phyloP scores from a whole-genome alignment of 352 stramenopile species.

The Phytophthora capsici region DNA sequence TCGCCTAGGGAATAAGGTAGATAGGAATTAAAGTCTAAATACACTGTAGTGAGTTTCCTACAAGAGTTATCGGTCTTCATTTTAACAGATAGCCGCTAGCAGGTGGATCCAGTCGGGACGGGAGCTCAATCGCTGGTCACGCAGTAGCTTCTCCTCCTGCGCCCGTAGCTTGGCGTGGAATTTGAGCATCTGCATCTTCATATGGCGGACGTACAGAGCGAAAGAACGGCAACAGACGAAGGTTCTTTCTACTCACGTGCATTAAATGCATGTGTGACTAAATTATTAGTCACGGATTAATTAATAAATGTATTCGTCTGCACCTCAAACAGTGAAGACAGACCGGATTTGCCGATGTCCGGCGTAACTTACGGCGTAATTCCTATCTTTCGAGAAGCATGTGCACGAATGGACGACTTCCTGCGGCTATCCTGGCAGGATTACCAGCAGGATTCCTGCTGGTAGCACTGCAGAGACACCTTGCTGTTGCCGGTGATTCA shows the following conservation, averaged over 20 bases:
- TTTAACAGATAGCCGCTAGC: constrained; percentile 61
- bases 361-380: neutral
- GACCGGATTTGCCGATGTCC: neutral
- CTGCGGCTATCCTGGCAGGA: neutral
- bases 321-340: neutral
- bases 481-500: constrained; percentile 12
- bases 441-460: no score
- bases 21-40: no score
- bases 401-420: neutral
- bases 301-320: neutral
- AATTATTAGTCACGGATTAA: neutral
- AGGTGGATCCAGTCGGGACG: constrained; percentile 67
- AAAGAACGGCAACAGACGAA: neutral
- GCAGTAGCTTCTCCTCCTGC: constrained; percentile 44
- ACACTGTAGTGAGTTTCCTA: no score
- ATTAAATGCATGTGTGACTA: neutral
- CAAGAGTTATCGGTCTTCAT: no score
- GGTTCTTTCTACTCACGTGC: no score
- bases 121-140: constrained; percentile 47
- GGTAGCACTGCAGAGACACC: neutral
- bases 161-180: constrained; percentile 61
- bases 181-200: neutral
- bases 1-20: no score
- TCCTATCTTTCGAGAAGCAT: neutral
- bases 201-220: neutral